phyloP scores from a whole-genome alignment of 768 basidiomycete species.

The Dacryopinax spathularia region DNA sequence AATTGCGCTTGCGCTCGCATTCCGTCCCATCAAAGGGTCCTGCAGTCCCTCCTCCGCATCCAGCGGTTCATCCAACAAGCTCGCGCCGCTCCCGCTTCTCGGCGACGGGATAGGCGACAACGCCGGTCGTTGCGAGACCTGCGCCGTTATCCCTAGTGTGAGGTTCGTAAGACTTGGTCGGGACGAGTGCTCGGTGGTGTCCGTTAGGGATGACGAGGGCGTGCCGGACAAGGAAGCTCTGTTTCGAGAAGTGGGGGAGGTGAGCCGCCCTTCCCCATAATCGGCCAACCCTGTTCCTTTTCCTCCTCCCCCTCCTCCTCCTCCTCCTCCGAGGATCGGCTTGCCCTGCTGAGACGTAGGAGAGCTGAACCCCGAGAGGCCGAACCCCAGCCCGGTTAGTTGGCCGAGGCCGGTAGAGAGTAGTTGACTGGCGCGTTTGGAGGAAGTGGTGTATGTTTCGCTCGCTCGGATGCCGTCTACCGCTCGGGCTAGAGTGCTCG shows the following conservation, averaged over 20 bases:
- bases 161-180: neutral
- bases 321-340: no score
- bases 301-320: no score
- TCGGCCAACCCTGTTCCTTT: neutral
- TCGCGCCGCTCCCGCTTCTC: neutral
- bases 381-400: neutral
- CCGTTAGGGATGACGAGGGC: neutral
- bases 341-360: no score
- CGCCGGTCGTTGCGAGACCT: neutral
- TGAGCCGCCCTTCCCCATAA: neutral
- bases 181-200: neutral
- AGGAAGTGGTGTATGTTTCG: neutral
- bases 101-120: neutral
- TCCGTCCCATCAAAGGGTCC: neutral
- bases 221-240: neutral
- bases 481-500: neutral
- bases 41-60: neutral
- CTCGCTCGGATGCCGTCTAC: neutral
- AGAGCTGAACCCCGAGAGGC: no score
- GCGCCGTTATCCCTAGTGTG: neutral
- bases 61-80: neutral
- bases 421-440: neutral
- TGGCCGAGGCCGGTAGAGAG: neutral
- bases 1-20: neutral
- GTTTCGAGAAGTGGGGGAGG: neutral